Evolutionary conservation across 768 basidiomycete species (phyloP), one percentile per base, ranked within the genome.

Genomic region (Phylloporus sp.): DNA sequence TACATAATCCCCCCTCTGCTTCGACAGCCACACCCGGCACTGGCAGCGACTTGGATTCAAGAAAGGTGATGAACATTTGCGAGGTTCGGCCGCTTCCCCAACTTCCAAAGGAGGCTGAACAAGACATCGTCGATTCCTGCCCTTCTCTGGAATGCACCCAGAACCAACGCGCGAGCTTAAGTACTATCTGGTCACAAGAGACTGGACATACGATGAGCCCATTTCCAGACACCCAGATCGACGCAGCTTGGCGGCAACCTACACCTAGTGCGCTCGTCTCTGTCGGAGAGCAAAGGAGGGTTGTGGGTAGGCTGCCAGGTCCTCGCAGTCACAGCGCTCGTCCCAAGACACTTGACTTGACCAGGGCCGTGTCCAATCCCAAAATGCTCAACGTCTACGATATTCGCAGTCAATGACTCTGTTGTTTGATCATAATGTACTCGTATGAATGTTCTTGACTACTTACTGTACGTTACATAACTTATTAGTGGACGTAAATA

Each of bases 121-220:
- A 34, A 24, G 17, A 43, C n/a, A 15, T 47, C 3, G 20, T 20
- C 7, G 32, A 18, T 13, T 35, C 49, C 20, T 22, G 17, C 3
- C 14, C 29, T 22, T 27, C 26, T 37, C 24, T 22, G 22, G 42
- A 17, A 28, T 20, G 15, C 17, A 23, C 6, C 14, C 40, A n/a
- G 31, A 57, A 47, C 38, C 33, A 38, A 17, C 62, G 54, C 13
- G 38, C 29, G 38, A 64, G 53, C 22, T 33, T 33, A 38, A 11
- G 44, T 10, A 44, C 61, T 6, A 50, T 66, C 15, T 64, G 58
- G 64, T 68, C 64, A 27, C 56, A 64, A 33, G 65, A 83, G 69
- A 21, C 65, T 65, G 47, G 84, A 59, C 28, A 62, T 70, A 43
- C 70, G 71, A 56, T 66, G 68, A 20, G 70, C 39, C 46, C 42